These are phyloP conservation scores for Helicostylum pulchrum DNA, from an alignment of 192 early-diverging fungal species.

Conservation along the genomic window DNA sequence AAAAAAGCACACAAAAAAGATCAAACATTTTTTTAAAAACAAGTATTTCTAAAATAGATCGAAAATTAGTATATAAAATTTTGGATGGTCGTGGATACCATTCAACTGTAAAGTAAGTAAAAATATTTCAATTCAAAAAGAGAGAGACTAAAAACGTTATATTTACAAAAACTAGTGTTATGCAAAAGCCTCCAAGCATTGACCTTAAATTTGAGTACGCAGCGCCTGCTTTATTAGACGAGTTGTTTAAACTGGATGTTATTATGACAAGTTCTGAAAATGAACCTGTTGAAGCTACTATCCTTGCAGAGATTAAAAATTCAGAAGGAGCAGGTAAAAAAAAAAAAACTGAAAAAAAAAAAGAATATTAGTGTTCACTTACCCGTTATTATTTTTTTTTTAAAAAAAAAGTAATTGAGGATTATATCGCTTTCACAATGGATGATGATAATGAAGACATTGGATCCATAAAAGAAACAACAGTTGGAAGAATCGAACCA, in stretches of 20 bases:
- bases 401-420: constrained; percentile 20
- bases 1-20: not conserved
- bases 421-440: constrained; percentile 17
- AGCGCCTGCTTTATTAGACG: constrained; percentile 67
- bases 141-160: not conserved
- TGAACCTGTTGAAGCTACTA: constrained; percentile 52
- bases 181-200: constrained; percentile 60
- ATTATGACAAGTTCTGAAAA: constrained; percentile 61
- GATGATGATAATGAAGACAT: constrained; percentile 11
- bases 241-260: constrained; percentile 59
- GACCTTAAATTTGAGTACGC: constrained; percentile 48
- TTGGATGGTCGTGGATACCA: constrained; percentile 58
- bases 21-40: too few relatives aligned
- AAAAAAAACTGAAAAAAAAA: too few relatives aligned
- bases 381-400: too few relatives aligned
- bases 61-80: constrained; percentile 21
- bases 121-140: not conserved
- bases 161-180: constrained; percentile 39
- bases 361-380: too few relatives aligned
- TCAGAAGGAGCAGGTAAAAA: constrained; percentile 40
- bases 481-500: constrained; percentile 46
- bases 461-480: constrained; percentile 24
- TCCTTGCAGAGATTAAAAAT: constrained; percentile 60
- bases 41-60: not conserved
- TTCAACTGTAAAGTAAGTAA: constrained; percentile 40